Base-by-base conservation (phyloP, 305 asterid genomes). In the Caryopteris hybrid region DNA sequence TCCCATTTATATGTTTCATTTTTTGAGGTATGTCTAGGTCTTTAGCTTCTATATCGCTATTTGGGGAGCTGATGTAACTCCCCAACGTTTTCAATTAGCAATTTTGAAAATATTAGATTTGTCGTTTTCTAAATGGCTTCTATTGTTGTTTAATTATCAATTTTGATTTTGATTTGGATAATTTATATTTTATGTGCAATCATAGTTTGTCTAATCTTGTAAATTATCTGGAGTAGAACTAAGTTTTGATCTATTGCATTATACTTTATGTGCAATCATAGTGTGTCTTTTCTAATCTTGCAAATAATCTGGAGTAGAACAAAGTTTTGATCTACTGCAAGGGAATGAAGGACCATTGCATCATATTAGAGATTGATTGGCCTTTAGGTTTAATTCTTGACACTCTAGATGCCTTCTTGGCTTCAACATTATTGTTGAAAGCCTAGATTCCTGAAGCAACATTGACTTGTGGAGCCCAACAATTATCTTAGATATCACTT, bases 361-460 rank as follows among this genome's bases (percentile, higher is more conserved):
- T n/a, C n/a, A n/a, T n/a, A 20, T 31, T 52, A 38, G 64, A 52
- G 63, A 53, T 17, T 23, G 16, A 54, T 61, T 62, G 16, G 38
- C n/a, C 25, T 11, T 52, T 59, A 45, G 46, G 51, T 51, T 11
- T 36, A 3, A 43, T 74, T 45, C 20, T 36, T 22, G 55, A 69
- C 8, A 23, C 16, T 60, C n/a, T 2, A 47, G n/a, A 20, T 5
- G 45, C 51, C 5, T 8, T 48, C n/a, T 75, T 56, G 53, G 68
- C 38, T 25, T 18, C 5, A 45, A 17, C 10, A 57, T 27, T 68
- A 10, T 54, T 66, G 21, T 10, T 14, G 48, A 50, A 55, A 33
- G 34, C 48, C 65, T 17, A 31, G 53, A 54, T 36, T 34, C 41
- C 6, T 63, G 47, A 39, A 66, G 67, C 65, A 47, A 63, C 45